Evolutionary conservation across 139 green algal species (phyloP).

Genomic region (Micractinium conductrix): DNA sequence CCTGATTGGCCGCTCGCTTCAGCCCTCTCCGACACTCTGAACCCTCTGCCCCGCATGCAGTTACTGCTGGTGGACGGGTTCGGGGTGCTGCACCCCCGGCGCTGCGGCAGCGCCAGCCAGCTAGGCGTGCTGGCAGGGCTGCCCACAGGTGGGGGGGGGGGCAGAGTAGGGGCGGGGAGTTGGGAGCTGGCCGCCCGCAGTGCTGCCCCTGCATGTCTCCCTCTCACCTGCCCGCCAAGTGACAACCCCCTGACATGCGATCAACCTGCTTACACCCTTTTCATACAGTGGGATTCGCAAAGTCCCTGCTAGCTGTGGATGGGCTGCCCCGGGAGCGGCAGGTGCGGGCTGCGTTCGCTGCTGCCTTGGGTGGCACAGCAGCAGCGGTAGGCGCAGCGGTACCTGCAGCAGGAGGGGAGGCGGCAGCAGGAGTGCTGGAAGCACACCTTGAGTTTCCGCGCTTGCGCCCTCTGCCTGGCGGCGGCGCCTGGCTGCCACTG

Average conservation of each 20-base stretch:
- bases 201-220: no score
- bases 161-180: neutral
- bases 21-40: neutral
- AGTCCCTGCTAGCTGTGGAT: slow-evolving; percentile 1
- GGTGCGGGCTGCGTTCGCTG: neutral
- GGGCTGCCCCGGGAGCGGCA: neutral
- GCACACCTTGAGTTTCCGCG: no score
- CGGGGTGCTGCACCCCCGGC: slow-evolving; percentile 65
- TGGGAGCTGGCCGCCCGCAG: no score
- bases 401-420: no score
- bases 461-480: neutral
- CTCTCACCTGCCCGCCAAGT: neutral
- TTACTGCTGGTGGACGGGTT: slow-evolving; percentile 75
- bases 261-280: neutral
- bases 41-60: slow-evolving; percentile 17
- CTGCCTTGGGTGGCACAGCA: neutral
- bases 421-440: no score
- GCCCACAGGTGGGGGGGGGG: slow-evolving; percentile 53
- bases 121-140: slow-evolving; percentile 63
- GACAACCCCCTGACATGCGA: neutral
- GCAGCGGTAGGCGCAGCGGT: neutral
- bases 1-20: neutral
- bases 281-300: slow-evolving; percentile 20
- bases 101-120: slow-evolving; percentile 69
- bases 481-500: neutral